These are phyloP conservation scores for Kazachstania martiniae DNA, from an alignment of 805 yeast species.

Conservation along the genomic window DNA sequence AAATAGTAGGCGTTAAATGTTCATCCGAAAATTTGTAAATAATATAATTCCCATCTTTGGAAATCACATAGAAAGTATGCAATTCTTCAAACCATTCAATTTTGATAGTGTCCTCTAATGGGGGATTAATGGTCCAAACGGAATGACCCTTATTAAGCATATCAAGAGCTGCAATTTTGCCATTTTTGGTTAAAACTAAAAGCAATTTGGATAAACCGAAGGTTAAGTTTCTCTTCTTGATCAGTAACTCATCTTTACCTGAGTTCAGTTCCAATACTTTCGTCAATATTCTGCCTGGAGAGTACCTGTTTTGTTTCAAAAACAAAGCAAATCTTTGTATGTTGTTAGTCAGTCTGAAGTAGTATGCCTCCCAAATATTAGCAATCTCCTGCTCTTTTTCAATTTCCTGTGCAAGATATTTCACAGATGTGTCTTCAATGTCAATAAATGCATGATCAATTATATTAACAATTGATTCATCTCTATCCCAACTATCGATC, in stretches of 20 bases:
- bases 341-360: constrained; percentile 18
- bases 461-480: constrained; percentile 33
- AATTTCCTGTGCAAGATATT: constrained; percentile 13
- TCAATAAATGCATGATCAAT: constrained; percentile 24
- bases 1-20: constrained; percentile 2
- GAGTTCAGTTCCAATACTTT: constrained; percentile 7
- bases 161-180: constrained; percentile 35
- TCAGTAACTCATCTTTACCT: constrained; percentile 8
- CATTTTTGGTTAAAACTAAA: constrained; percentile 31
- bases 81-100: constrained; percentile 14
- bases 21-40: constrained; percentile 1
- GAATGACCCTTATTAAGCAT: constrained; percentile 28
- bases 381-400: constrained; percentile 8
- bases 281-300: constrained; percentile 16
- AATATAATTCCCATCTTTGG: constrained; percentile 20
- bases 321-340: constrained; percentile 11
- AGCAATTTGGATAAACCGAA: constrained; percentile 40
- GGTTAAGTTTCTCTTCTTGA: constrained; percentile 14
- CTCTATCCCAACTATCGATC: constrained; percentile 31
- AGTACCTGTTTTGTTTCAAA: constrained; percentile 10
- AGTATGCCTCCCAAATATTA: constrained; percentile 18
- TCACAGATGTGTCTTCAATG: constrained; percentile 9
- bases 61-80: constrained; percentile 15
- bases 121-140: constrained; percentile 32
- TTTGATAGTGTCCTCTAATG: constrained; percentile 10